Conservation (phyloP, 305 asterid species). For the Fraxinus nigra region DNA sequence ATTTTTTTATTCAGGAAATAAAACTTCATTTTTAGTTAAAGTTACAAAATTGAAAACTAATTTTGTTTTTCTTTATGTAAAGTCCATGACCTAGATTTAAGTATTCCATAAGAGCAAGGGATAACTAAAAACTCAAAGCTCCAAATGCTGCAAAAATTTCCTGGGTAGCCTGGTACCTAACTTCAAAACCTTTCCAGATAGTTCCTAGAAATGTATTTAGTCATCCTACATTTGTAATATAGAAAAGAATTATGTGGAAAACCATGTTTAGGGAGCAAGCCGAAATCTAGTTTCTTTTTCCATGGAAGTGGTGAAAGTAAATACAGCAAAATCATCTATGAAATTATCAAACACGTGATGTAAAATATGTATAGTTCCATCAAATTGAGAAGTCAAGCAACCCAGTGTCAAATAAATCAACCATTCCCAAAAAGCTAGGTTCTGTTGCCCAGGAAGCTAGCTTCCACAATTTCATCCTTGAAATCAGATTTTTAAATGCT, state of each 20-base stretch:
- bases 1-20: conserved; percentile 12
- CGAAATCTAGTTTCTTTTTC: not conserved
- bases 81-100: not conserved
- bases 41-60: not conserved
- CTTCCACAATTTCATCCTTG: not conserved
- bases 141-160: not conserved
- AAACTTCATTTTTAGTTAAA: conserved; percentile 12
- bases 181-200: not conserved
- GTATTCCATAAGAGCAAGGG: not conserved
- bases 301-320: not conserved
- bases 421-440: not conserved
- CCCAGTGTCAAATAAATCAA: not conserved
- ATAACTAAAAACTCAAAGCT: not conserved
- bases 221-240: not conserved
- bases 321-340: not conserved
- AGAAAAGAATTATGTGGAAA: not conserved
- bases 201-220: not conserved
- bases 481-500: not conserved
- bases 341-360: not conserved
- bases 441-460: not conserved
- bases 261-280: not conserved
- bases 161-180: not conserved
- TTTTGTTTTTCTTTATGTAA: not conserved
- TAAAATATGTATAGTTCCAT: not conserved
- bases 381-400: not conserved